These are phyloP conservation scores for Teratosphaeria zuluensis DNA, from an alignment of 2,329 filamentous ascomycete species.

Conservation along the genomic window DNA sequence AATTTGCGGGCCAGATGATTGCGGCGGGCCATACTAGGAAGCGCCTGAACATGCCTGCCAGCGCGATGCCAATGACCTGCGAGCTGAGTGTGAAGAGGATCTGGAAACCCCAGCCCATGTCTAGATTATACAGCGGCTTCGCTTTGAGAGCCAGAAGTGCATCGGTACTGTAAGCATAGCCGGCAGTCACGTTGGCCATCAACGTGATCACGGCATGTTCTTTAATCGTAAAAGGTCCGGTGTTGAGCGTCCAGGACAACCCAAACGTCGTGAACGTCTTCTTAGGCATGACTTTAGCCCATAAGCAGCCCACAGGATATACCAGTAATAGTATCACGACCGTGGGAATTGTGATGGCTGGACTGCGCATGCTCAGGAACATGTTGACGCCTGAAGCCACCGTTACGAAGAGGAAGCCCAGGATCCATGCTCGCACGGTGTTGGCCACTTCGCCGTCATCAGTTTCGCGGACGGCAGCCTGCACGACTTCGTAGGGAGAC, in stretches of 20 bases:
- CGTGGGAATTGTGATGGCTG: constrained; percentile 78
- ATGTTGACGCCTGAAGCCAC: constrained; percentile 48
- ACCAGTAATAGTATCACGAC: constrained; percentile 79
- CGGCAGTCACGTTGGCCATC: constrained; percentile 36
- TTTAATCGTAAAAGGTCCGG: constrained; percentile 46
- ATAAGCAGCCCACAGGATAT: constrained; percentile 70
- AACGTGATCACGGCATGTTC: constrained; percentile 39
- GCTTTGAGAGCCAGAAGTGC: constrained; percentile 66
- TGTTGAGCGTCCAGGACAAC: constrained; percentile 33
- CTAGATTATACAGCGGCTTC: constrained; percentile 78
- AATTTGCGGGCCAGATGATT: constrained; percentile 85
- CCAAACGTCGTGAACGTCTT: constrained; percentile 34
- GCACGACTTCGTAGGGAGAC: constrained; percentile 19
- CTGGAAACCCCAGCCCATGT: constrained; percentile 67
- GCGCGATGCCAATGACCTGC: constrained; percentile 76
- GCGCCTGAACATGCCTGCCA: constrained; percentile 70
- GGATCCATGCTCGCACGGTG: constrained; percentile 30
- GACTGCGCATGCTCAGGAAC: constrained; percentile 84
- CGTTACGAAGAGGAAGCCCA: constrained; percentile 37
- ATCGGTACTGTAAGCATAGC: constrained; percentile 48
- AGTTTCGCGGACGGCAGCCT: constrained; percentile 36
- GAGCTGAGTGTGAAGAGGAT: constrained; percentile 78
- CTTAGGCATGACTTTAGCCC: constrained; percentile 60
- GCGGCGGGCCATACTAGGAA: constrained; percentile 76
- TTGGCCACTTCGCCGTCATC: constrained; percentile 31